Conservation (phyloP, 1,284 basidiomycete genomes). For the Marasmius oreades region DNA sequence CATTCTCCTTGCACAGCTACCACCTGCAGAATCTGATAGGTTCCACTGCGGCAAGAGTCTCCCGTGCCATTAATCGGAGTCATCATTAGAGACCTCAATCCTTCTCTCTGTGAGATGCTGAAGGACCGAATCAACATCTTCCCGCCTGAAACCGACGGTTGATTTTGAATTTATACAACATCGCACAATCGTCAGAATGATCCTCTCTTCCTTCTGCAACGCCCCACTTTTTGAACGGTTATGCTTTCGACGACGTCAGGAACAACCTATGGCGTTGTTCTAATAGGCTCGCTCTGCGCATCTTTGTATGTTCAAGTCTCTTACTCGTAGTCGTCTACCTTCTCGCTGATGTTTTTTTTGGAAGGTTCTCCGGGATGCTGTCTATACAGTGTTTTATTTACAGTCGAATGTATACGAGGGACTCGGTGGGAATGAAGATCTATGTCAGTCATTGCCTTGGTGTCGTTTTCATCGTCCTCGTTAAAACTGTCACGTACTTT, state of each 20-base stretch:
- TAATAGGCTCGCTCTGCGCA: not conserved
- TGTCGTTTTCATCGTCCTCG: not conserved
- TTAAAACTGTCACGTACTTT: not conserved
- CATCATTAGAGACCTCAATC: too few relatives aligned
- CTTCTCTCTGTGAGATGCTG: too few relatives aligned
- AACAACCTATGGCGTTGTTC: conserved; percentile 1
- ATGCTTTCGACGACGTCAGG: not conserved
- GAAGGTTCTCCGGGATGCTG: not conserved
- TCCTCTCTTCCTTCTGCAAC: not conserved
- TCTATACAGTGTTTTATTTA: conserved; percentile 3
- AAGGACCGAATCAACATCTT: too few relatives aligned
- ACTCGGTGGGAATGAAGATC: not conserved
- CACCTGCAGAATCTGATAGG: too few relatives aligned
- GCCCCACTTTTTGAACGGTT: not conserved
- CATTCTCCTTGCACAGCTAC: too few relatives aligned
- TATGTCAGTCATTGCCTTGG: not conserved
- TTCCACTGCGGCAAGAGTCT: too few relatives aligned
- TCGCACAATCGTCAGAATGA: too few relatives aligned
- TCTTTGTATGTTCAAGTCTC: not conserved
- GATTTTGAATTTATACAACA: too few relatives aligned
- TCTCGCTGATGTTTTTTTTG: not conserved
- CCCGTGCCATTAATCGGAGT: too few relatives aligned
- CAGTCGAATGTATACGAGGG: not conserved
- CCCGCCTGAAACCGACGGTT: too few relatives aligned
- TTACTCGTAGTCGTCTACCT: not conserved